phyloP scores from a whole-genome alignment of 208 protist genomes.

The Entamoeba nuttalli region DNA sequence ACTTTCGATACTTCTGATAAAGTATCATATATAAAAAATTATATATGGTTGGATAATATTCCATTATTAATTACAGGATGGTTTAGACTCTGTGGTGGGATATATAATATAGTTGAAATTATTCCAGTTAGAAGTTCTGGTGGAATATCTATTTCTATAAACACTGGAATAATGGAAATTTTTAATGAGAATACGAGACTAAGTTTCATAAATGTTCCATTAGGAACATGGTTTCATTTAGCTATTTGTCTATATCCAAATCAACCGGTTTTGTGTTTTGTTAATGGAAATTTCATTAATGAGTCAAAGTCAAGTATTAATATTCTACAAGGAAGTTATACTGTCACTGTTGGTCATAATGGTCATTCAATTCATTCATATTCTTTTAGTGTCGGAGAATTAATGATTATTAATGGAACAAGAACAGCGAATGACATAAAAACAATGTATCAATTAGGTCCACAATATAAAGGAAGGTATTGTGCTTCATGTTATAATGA shows the following conservation, averaged over 20 bases:
- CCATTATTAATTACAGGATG: background rate
- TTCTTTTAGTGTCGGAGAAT: background rate
- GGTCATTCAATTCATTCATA: background rate
- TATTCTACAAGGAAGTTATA: background rate
- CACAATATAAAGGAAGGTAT: background rate
- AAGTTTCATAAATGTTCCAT: background rate
- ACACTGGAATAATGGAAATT: background rate
- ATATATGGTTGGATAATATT: background rate
- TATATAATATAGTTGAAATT: background rate
- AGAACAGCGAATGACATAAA: background rate
- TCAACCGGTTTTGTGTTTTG: background rate
- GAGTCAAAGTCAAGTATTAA: background rate
- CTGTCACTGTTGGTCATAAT: background rate
- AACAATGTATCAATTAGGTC: background rate
- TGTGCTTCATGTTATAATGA: background rate
- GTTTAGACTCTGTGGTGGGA: background rate
- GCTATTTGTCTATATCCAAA: no score
- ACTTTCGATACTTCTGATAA: background rate
- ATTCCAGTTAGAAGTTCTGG: background rate
- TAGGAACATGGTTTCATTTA: background rate
- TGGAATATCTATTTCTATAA: background rate
- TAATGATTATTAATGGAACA: background rate
- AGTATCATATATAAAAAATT: background rate
- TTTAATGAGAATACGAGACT: background rate
- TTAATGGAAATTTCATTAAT: background rate